A percentile compares a stretch with the other conserved stretches of the same genome.
phyloP scores from a whole-genome alignment of 345 rosid species.

The Dimocarpus longan region DNA sequence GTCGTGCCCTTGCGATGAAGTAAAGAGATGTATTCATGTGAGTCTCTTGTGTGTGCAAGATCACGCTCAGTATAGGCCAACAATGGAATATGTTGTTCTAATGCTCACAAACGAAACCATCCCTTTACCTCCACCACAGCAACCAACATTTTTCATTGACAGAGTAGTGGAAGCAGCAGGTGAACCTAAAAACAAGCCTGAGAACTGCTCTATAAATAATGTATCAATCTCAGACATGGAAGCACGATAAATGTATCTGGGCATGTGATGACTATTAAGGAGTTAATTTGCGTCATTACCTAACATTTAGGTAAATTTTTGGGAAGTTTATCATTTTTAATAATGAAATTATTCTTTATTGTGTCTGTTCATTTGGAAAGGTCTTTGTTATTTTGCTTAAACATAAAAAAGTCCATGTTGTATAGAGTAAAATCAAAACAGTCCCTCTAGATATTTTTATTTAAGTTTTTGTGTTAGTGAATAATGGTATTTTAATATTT shows the following conservation, averaged over 20 bases:
- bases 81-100: constrained; percentile 22
- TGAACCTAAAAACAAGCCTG: background rate
- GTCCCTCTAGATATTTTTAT: too few species aligned
- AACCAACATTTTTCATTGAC: constrained; percentile 19
- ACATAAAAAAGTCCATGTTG: too few species aligned
- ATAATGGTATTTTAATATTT: too few species aligned
- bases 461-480: too few species aligned
- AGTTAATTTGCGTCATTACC: too few species aligned
- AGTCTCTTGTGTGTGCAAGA: constrained; percentile 28
- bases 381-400: too few species aligned
- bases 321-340: too few species aligned
- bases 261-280: too few species aligned
- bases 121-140: constrained; percentile 14
- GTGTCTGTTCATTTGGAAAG: too few species aligned
- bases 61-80: constrained; percentile 22
- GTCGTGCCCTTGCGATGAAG: background rate
- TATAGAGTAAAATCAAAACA: too few species aligned
- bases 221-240: constrained; percentile 19
- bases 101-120: constrained; percentile 17
- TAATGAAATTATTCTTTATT: too few species aligned
- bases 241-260: constrained; percentile 13
- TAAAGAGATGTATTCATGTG: constrained; percentile 20
- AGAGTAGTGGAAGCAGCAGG: background rate
- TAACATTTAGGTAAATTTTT: too few species aligned
- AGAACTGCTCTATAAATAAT: background rate